phyloP scores from a whole-genome alignment of 352 stramenopile genomes.

The Achlya hypogyna region DNA sequence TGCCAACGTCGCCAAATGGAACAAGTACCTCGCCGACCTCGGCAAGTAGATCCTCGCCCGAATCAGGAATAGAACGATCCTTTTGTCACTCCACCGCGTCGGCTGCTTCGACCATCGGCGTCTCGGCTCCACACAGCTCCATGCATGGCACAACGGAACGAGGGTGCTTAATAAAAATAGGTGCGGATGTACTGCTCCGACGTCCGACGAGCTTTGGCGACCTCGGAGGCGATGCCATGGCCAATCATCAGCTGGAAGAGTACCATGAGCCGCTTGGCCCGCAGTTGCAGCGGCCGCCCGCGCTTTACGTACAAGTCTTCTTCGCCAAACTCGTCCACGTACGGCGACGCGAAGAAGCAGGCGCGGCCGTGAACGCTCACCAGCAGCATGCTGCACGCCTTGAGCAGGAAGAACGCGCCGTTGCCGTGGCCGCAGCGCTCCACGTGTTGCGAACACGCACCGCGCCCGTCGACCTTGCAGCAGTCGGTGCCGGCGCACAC shows the following conservation, averaged over 20 bases:
- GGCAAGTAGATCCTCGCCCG: conserved; percentile 16
- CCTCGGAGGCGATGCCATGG: conserved; percentile 71
- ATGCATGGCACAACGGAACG: too few relatives aligned
- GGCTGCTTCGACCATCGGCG: too few relatives aligned
- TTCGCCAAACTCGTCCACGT: conserved; percentile 83
- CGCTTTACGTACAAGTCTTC: conserved; percentile 78
- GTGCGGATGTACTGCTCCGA: conserved; percentile 82
- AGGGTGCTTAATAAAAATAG: conserved; percentile 68
- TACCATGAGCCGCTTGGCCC: conserved; percentile 55
- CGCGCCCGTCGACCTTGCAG: conserved; percentile 57
- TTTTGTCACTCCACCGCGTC: too few relatives aligned
- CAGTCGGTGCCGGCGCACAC: conserved; percentile 78
- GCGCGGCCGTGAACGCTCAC: conserved; percentile 50
- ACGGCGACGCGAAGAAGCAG: conserved; percentile 78
- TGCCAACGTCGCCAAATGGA: conserved; percentile 72
- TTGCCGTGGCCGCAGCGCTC: conserved; percentile 67
- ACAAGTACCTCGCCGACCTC: conserved; percentile 58
- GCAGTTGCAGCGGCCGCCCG: conserved; percentile 57
- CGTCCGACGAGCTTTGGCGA: conserved; percentile 66
- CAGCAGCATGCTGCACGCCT: conserved; percentile 61
- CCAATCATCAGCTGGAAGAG: conserved; percentile 60
- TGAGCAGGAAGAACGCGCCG: conserved; percentile 79
- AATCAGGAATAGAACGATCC: too few relatives aligned
- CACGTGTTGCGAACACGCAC: conserved; percentile 63
- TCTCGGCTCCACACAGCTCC: too few relatives aligned